A percentile compares a stretch with the other conserved stretches of the same genome.
Evolutionary conservation across 495 filamentous ascomycete species (phyloP).

Genomic region (Diplogelasinospora grovesii): DNA sequence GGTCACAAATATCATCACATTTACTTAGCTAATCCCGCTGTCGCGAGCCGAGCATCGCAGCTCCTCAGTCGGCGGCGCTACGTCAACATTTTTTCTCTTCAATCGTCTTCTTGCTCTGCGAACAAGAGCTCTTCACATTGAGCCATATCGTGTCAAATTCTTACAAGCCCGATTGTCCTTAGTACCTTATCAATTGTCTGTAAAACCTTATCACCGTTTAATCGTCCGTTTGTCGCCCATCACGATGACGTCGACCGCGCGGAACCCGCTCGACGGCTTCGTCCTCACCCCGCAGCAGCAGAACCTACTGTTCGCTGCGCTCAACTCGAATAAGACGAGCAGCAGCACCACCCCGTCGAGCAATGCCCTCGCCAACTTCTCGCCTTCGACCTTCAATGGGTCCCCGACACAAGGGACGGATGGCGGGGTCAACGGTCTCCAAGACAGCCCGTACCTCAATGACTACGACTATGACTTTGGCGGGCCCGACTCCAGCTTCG

Average conservation of each 20-base stretch:
- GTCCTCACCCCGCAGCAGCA: constrained; percentile 79
- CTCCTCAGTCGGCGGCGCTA: no score
- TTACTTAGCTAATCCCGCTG: no score
- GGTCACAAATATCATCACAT: no score
- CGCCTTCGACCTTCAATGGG: constrained; percentile 47
- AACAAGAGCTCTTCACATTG: no score
- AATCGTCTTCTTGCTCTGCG: no score
- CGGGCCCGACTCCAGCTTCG: constrained; percentile 43
- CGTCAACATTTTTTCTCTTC: no score
- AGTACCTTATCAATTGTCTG: not conserved
- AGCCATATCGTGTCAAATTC: constrained; percentile 2
- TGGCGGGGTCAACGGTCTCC: constrained; percentile 35
- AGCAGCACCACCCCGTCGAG: constrained; percentile 19
- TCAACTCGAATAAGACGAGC: constrained; percentile 76
- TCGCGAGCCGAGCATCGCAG: not conserved
- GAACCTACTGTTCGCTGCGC: constrained; percentile 77
- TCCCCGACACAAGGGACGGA: constrained; percentile 40
- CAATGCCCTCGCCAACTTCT: constrained; percentile 37
- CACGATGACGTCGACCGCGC: constrained; percentile 42
- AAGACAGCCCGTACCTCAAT: constrained; percentile 76
- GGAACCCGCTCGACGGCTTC: constrained; percentile 35
- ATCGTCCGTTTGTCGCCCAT: no score
- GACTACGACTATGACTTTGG: constrained; percentile 64
- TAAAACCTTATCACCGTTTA: no score
- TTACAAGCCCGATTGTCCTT: not conserved